These are phyloP conservation scores for Calonectria fujianensis DNA, from an alignment of 2,329 filamentous ascomycete genomes.

Conservation along the genomic window DNA sequence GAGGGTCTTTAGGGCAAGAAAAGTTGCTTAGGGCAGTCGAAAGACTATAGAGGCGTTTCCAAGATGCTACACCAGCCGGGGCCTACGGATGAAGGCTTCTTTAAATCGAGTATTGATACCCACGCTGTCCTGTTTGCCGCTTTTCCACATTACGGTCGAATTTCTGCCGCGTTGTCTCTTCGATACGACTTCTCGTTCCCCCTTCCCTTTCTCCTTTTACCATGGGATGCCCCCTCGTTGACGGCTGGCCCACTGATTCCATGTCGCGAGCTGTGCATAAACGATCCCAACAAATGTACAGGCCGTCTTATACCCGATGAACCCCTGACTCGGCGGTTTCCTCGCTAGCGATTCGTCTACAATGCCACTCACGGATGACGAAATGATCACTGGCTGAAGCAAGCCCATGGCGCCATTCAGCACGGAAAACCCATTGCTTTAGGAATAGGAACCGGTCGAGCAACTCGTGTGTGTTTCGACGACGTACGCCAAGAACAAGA, in stretches of 20 bases:
- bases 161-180: not conserved
- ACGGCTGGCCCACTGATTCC: conserved; percentile 58
- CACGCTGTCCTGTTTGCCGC: conserved; percentile 17
- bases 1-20: conserved; percentile 17
- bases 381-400: conserved; percentile 65
- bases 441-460: conserved; percentile 47
- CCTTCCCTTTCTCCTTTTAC: conserved; percentile 11
- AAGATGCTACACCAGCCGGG: conserved; percentile 46
- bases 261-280: conserved; percentile 62
- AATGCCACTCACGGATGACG: conserved; percentile 60
- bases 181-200: not conserved
- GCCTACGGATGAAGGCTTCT: conserved; percentile 34
- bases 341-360: conserved; percentile 62
- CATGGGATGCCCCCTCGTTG: conserved; percentile 13
- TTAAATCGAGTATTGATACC: conserved; percentile 48
- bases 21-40: conserved; percentile 24
- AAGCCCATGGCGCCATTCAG: conserved; percentile 59
- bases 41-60: conserved; percentile 46
- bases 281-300: conserved; percentile 65
- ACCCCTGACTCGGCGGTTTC: conserved; percentile 60
- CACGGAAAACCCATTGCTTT: conserved; percentile 53
- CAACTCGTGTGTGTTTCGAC: conserved; percentile 48
- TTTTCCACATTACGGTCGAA: not conserved
- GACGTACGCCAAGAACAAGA: conserved; percentile 62
- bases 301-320: conserved; percentile 63